Percentiles rank a stretch among this genome's conserved stretches.
These are phyloP conservation scores for Colletotrichum somersetense DNA, from an alignment of 2,329 filamentous ascomycete genomes.

Conservation along the genomic window DNA sequence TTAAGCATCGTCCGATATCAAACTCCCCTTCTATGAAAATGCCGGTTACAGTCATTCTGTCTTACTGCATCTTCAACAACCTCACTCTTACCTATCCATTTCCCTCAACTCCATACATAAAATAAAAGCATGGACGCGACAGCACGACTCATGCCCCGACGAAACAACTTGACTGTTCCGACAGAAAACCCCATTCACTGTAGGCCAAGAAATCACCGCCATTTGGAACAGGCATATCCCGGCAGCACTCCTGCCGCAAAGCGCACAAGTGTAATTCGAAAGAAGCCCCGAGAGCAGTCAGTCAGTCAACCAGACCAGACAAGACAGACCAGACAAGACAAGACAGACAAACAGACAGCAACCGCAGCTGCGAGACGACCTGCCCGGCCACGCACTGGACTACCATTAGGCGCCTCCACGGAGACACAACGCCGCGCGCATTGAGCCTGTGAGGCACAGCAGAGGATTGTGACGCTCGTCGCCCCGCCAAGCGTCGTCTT, in stretches of 20 bases:
- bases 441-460: conserved; percentile 17
- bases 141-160: conserved; percentile 29
- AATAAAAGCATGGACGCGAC: not conserved
- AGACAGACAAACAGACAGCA: not conserved
- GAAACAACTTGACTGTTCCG: conserved; percentile 13
- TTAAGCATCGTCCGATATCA: conserved; percentile 9
- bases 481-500: conserved; percentile 15
- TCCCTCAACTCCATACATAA: not conserved
- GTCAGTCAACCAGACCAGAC: not conserved
- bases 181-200: conserved; percentile 14
- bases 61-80: conserved; percentile 3
- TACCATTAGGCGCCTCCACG: conserved; percentile 13
- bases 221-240: conserved; percentile 23
- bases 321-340: too few species aligned
- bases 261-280: conserved; percentile 7
- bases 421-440: conserved; percentile 14
- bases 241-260: conserved; percentile 22
- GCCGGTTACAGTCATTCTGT: not conserved
- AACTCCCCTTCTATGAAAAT: not conserved
- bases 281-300: conserved; percentile 30
- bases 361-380: not conserved
- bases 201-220: conserved; percentile 16
- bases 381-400: conserved; percentile 6
- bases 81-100: not conserved
- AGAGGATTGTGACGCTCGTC: conserved; percentile 16